phyloP scores from a whole-genome alignment of 2,329 filamentous ascomycete species.

The Alternaria gaisen region DNA sequence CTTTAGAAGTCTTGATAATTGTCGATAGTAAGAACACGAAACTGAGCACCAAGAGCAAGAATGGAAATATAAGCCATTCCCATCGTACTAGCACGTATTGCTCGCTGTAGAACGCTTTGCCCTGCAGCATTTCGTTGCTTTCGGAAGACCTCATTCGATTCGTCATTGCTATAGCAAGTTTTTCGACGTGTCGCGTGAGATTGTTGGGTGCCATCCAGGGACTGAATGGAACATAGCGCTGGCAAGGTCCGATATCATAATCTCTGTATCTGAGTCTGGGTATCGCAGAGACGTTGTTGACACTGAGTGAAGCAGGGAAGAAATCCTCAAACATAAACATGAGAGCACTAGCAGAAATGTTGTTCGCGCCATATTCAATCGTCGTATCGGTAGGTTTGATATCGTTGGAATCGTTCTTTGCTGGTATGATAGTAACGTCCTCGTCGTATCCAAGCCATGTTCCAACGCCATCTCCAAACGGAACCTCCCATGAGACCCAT shows the following conservation, averaged over 20 bases:
- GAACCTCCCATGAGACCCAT: conserved; percentile 20
- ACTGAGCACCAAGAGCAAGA: conserved; percentile 27
- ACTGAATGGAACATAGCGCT: conserved; percentile 11
- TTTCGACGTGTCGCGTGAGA: conserved; percentile 28
- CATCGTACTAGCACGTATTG: conserved; percentile 41
- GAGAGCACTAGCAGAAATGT: not conserved
- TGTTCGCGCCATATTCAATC: conserved; percentile 13
- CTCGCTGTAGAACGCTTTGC: conserved; percentile 27
- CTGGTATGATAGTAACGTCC: not conserved
- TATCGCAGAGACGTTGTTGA: no score
- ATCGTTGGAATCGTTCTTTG: not conserved
- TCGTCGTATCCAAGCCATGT: not conserved
- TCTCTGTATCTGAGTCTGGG: conserved; percentile 9
- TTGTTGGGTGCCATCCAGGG: conserved; percentile 28
- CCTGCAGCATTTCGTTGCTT: conserved; percentile 15
- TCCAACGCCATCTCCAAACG: not conserved
- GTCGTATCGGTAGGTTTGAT: not conserved
- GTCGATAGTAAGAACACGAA: conserved; percentile 39
- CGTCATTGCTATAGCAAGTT: conserved; percentile 27
- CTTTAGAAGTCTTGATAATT: conserved; percentile 24
- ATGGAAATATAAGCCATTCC: conserved; percentile 44
- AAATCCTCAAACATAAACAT: no score
- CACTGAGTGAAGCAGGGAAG: no score
- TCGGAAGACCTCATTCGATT: conserved; percentile 17
- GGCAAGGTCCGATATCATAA: not conserved